Conservation (phyloP, 495 filamentous ascomycete genomes). For the Penicillium argentinense region DNA sequence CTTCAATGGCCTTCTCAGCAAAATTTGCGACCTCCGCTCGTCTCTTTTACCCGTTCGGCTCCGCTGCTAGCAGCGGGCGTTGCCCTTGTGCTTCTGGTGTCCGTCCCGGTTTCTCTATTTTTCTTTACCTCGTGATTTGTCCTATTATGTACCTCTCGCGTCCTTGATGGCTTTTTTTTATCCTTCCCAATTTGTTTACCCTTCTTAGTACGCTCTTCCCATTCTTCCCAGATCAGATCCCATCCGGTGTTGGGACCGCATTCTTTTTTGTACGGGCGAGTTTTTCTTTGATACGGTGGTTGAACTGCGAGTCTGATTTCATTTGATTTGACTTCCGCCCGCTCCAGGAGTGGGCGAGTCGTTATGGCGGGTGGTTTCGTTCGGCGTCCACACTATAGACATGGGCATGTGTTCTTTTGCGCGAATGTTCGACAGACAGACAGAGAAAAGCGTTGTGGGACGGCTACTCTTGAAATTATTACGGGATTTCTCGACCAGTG, state of each 20-base stretch:
- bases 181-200: slow-evolving; percentile 13
- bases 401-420: slow-evolving; percentile 44
- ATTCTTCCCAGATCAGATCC: slow-evolving; percentile 16
- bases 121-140: slow-evolving; percentile 14
- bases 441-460: slow-evolving; percentile 33
- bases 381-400: slow-evolving; percentile 50
- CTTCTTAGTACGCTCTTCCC: slow-evolving; percentile 15
- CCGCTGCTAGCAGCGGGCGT: slow-evolving; percentile 22
- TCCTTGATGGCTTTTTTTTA: slow-evolving; percentile 24
- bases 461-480: slow-evolving; percentile 30
- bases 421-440: slow-evolving; percentile 25
- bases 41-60: slow-evolving; percentile 9
- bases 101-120: too few species aligned
- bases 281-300: slow-evolving; percentile 30
- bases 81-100: slow-evolving; percentile 12
- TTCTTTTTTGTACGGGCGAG: slow-evolving; percentile 35
- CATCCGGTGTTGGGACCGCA: slow-evolving; percentile 35
- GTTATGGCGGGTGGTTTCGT: slow-evolving; percentile 43
- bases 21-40: slow-evolving; percentile 1
- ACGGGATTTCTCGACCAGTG: not conserved
- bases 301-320: slow-evolving; percentile 29
- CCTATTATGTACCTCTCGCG: slow-evolving; percentile 22
- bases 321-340: slow-evolving; percentile 24
- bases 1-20: not conserved
- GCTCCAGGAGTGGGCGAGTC: slow-evolving; percentile 35